Evolutionary conservation across 2,329 filamentous ascomycete genomes (phyloP).

Genomic region (Diaporthe ilicicola): DNA sequence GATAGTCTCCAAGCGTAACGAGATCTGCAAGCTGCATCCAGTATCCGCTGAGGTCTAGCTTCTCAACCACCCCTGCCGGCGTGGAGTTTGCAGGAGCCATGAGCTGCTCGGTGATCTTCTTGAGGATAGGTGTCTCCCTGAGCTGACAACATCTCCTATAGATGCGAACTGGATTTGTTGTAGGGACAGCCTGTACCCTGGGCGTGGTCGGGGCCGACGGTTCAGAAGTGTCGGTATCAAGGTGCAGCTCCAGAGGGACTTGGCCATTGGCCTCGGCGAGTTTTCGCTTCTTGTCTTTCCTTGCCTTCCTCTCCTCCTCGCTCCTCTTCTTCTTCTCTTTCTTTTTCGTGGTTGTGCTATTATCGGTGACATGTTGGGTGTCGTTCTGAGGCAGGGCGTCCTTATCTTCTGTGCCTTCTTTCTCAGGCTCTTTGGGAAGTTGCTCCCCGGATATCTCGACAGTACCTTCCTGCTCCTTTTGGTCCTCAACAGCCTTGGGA

Average conservation of each 20-base stretch:
- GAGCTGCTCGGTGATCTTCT: constrained; percentile 90
- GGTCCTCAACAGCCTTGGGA: constrained; percentile 66
- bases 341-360: constrained; percentile 64
- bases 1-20: constrained; percentile 88
- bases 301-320: constrained; percentile 89
- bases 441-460: constrained; percentile 53
- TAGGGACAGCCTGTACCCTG: constrained; percentile 73
- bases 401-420: constrained; percentile 41
- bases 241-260: constrained; percentile 83
- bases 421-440: constrained; percentile 50
- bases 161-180: constrained; percentile 89
- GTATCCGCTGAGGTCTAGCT: constrained; percentile 85
- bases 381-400: constrained; percentile 33
- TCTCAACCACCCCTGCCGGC: constrained; percentile 77
- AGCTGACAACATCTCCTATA: constrained; percentile 95
- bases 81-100: constrained; percentile 73
- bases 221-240: constrained; percentile 70
- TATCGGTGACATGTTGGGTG: constrained; percentile 16
- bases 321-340: constrained; percentile 97
- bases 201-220: constrained; percentile 45
- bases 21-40: constrained; percentile 85
- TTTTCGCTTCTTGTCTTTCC: constrained; percentile 87
- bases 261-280: constrained; percentile 88
- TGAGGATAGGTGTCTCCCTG: constrained; percentile 89
- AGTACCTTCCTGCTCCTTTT: constrained; percentile 55